Percentiles rank a stretch among this genome's conserved stretches.
Evolutionary conservation across 306 rosid genomes (phyloP).

Genomic region (Abrus precatorius): DNA sequence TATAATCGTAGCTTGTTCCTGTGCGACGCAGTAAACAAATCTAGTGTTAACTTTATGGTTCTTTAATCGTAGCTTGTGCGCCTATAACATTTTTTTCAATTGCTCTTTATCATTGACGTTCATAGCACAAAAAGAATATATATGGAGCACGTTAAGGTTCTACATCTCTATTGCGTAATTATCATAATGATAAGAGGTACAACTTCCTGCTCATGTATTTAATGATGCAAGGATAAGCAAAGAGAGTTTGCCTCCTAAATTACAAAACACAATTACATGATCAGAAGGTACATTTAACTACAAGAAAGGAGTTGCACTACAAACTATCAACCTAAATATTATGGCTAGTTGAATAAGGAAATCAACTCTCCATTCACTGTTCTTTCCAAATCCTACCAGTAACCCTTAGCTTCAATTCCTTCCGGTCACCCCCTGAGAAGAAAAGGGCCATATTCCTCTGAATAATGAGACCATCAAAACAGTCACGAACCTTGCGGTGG

Average conservation of each 20-base stretch:
- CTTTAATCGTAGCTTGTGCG: background rate
- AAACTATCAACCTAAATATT: slow-evolving; percentile 44
- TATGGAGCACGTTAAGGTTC: slow-evolving; percentile 21
- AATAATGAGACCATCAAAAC: slow-evolving; percentile 90
- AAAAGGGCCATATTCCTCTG: slow-evolving; percentile 94
- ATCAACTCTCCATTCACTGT: slow-evolving; percentile 52
- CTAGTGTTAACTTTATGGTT: background rate
- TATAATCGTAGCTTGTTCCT: background rate
- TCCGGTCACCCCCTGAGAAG: slow-evolving; percentile 81
- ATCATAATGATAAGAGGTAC: slow-evolving; percentile 43
- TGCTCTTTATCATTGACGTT: background rate
- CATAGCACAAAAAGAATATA: background rate
- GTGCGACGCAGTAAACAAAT: slow-evolving; percentile 5
- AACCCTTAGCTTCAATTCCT: slow-evolving; percentile 85
- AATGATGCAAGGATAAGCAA: slow-evolving; percentile 67
- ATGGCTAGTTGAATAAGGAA: slow-evolving; percentile 33
- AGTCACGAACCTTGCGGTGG: slow-evolving; percentile 88
- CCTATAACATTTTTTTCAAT: slow-evolving; percentile 28
- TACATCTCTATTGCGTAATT: slow-evolving; percentile 39
- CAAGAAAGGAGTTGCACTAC: slow-evolving; percentile 50
- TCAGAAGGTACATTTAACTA: slow-evolving; percentile 48
- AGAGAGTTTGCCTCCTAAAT: slow-evolving; percentile 76
- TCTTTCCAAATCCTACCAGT: slow-evolving; percentile 98
- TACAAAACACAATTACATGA: slow-evolving; percentile 58
- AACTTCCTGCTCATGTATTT: slow-evolving; percentile 58